phyloP scores from a whole-genome alignment of 164 flowering plant species.

The Chloranthus sessilifolius region DNA sequence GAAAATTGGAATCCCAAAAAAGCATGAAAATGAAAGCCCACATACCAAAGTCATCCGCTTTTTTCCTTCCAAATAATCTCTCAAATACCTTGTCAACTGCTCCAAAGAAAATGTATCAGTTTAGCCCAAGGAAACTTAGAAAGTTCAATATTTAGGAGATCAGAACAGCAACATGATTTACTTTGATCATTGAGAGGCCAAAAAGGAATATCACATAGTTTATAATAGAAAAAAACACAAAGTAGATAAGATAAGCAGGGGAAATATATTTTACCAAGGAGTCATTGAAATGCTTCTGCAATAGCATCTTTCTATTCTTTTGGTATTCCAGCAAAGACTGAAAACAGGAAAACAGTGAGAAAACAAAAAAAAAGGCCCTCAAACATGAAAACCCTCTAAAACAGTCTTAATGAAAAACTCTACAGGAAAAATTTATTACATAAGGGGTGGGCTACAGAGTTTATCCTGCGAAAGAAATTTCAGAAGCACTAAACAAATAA shows the following conservation, averaged over 20 bases:
- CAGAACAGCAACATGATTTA: background rate
- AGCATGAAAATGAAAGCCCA: background rate
- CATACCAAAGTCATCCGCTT: conserved; percentile 84
- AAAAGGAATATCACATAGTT: background rate
- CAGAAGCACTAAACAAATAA: conserved; percentile 4
- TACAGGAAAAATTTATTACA: no score
- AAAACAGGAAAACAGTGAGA: conserved; percentile 6
- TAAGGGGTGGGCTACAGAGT: no score
- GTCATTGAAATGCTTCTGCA: conserved; percentile 80
- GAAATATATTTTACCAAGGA: conserved; percentile 51
- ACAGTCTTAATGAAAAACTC: no score
- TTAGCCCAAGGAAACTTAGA: background rate
- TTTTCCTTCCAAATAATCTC: conserved; percentile 88
- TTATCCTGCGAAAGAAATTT: no score
- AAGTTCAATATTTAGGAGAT: background rate
- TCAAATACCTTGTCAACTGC: conserved; percentile 77
- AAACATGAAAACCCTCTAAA: no score
- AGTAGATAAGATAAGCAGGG: background rate
- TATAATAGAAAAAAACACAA: background rate
- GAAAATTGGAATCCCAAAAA: no score
- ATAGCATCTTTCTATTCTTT: conserved; percentile 67
- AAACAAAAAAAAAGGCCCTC: background rate
- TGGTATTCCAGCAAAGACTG: conserved; percentile 92
- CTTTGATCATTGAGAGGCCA: background rate
- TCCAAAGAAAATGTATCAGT: background rate